These are phyloP conservation scores for Clonostachys chloroleuca DNA, from an alignment of 2,329 filamentous ascomycete species.

Conservation along the genomic window DNA sequence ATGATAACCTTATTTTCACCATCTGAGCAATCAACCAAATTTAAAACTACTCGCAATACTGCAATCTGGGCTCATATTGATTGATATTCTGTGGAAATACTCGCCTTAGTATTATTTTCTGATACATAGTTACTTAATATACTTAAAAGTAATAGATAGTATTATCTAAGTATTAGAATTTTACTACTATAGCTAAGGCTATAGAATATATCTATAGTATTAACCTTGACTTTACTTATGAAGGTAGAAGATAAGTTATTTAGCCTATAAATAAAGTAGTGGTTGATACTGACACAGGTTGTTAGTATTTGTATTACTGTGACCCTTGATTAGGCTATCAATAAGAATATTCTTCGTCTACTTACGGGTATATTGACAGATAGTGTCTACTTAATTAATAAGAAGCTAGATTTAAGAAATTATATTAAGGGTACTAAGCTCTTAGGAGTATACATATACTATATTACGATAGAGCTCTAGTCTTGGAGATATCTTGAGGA, in stretches of 20 bases:
- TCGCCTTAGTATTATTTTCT: too few relatives aligned
- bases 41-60: too few relatives aligned
- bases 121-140: too few relatives aligned
- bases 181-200: slow-evolving; percentile 90
- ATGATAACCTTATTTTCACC: too few relatives aligned
- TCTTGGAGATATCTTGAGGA: too few relatives aligned
- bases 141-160: slow-evolving; percentile 99
- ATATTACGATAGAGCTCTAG: slow-evolving; percentile 83
- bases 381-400: slow-evolving; percentile 95
- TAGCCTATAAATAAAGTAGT: slow-evolving; percentile 9
- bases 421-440: slow-evolving; percentile 98
- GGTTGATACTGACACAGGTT: background rate
- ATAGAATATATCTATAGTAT: slow-evolving; percentile 91
- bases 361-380: slow-evolving; percentile 98
- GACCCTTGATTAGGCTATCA: slow-evolving; percentile 95
- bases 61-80: too few relatives aligned
- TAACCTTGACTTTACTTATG: slow-evolving; percentile 89
- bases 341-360: slow-evolving; percentile 93
- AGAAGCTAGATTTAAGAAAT: slow-evolving; percentile 95
- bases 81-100: too few relatives aligned
- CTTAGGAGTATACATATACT: slow-evolving; percentile 90
- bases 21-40: too few relatives aligned
- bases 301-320: slow-evolving; percentile 88
- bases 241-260: slow-evolving; percentile 77
- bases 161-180: slow-evolving; percentile 98